Evolutionary conservation across 805 yeast species (phyloP), one percentile per base, ranked within the genome.

Genomic region (Barnettozyma pratensis): DNA sequence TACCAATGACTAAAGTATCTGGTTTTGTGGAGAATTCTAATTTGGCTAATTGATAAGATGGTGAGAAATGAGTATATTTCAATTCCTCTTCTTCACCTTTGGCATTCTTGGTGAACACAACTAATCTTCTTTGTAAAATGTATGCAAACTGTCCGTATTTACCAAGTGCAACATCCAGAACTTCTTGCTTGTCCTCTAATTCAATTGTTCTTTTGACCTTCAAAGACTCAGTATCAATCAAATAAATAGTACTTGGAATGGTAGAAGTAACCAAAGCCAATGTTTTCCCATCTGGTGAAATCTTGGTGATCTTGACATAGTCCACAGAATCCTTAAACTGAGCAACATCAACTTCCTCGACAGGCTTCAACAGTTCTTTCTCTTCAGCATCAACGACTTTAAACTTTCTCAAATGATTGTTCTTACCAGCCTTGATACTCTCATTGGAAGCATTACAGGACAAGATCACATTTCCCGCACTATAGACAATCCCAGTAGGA

Each of bases 401-500:
- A 58, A 78, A 86, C 62, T 83, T 83, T 49, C 96, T 71, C 59
- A 92, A 65, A 66, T 86, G 91, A 57, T 81, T 77, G 64, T 89
- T 87, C 52, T 73, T 68, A 48, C 81, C 84, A 62, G 73, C 73
- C 44, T 79, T 74, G 59, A 85, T 78, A 55, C 77, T 72, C 41
- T 72, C 73, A 4, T 81, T 66, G 42, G 80, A 75, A 57, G 86
- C 89, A 63, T 91, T 91, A 57, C 90, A 81, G 4, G 96, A 96
- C 39, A 85, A 74, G 41, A 87, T 68, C 14, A 90, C 79, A 19
- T 73, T 55, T 4, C 52, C 60, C 48, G 69, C 57, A 35, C 73
- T 70, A 11, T 77, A 74, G 53, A 83, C 96, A 44, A 92, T 57
- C 42, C 94, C 82, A 60, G 90, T 88, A 9, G 97, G 96, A n/a